A percentile compares a stretch with the other conserved stretches of the same genome.
phyloP scores from a whole-genome alignment of 306 rosid genomes.

The Fragaria vesca region DNA sequence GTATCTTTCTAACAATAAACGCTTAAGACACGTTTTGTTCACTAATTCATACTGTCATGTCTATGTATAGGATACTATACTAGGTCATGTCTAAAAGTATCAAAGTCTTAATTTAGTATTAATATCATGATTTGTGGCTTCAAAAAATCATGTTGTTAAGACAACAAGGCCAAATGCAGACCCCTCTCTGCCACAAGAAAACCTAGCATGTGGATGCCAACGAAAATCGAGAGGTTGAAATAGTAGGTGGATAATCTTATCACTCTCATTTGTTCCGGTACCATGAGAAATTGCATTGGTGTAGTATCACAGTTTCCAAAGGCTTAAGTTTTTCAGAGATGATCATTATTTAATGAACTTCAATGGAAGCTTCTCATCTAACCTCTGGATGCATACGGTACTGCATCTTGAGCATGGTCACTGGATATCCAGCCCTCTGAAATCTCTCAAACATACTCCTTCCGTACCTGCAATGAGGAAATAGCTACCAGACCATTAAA shows the following conservation, averaged over 20 bases:
- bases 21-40: background rate
- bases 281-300: background rate
- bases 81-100: background rate
- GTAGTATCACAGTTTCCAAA: background rate
- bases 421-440: conserved; percentile 85
- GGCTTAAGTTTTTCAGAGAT: background rate
- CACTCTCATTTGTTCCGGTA: background rate
- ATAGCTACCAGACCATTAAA: conserved; percentile 15
- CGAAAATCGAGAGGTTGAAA: background rate
- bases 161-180: background rate
- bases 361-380: conserved; percentile 31
- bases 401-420: conserved; percentile 92
- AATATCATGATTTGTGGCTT: background rate
- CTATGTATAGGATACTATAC: background rate
- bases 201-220: background rate
- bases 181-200: background rate
- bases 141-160: background rate
- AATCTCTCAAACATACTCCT: conserved; percentile 53
- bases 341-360: no score
- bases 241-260: background rate
- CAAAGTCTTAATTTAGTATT: background rate
- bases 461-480: conserved; percentile 62
- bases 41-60: background rate
- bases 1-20: background rate
- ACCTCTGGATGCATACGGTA: conserved; percentile 99